Percentiles rank a stretch among this genome's conserved stretches.
These are phyloP conservation scores for Pseudopyricularia javanii DNA, from an alignment of 2,329 filamentous ascomycete species.

Conservation along the genomic window DNA sequence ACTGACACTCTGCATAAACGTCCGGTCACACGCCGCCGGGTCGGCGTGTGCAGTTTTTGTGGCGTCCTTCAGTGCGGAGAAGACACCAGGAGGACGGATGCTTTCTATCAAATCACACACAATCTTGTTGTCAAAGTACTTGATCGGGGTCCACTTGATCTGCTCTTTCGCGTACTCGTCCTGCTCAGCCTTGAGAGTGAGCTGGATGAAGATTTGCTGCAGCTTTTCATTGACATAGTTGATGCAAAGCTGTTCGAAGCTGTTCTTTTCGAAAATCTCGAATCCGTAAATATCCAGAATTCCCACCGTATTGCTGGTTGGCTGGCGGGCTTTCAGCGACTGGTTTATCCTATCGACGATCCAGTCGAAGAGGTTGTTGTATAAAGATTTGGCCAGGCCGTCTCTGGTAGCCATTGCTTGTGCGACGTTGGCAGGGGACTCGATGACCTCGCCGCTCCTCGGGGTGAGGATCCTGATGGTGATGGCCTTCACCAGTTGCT, in stretches of 20 bases:
- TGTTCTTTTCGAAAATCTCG: constrained; percentile 98
- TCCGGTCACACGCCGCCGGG: constrained; percentile 84
- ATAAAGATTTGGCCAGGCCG: constrained; percentile 88
- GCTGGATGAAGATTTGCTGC: constrained; percentile 97
- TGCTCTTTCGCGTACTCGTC: constrained; percentile 93
- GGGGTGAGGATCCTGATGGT: constrained; percentile 76
- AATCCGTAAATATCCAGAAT: constrained; percentile 99
- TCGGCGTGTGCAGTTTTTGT: constrained; percentile 98
- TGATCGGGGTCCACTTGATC: constrained; percentile 98
- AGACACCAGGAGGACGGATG: constrained; percentile 77
- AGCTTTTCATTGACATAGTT: constrained; percentile 99
- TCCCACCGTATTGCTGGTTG: constrained; percentile 74
- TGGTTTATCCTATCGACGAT: constrained; percentile 87
- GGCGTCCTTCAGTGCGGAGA: constrained; percentile 92
- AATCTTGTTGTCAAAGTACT: constrained; percentile 99
- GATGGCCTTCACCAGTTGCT: constrained; percentile 72
- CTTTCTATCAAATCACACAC: constrained; percentile 96
- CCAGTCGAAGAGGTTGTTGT: constrained; percentile 97
- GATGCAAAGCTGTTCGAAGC: constrained; percentile 97
- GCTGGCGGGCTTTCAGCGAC: constrained; percentile 67
- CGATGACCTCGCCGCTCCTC: constrained; percentile 52
- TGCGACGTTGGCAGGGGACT: constrained; percentile 71
- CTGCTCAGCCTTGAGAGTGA: constrained; percentile 92
- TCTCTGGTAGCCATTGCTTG: constrained; percentile 83
- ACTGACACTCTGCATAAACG: constrained; percentile 87